phyloP scores from a whole-genome alignment of 345 rosid species.

The Crucihimalaya himalaica region DNA sequence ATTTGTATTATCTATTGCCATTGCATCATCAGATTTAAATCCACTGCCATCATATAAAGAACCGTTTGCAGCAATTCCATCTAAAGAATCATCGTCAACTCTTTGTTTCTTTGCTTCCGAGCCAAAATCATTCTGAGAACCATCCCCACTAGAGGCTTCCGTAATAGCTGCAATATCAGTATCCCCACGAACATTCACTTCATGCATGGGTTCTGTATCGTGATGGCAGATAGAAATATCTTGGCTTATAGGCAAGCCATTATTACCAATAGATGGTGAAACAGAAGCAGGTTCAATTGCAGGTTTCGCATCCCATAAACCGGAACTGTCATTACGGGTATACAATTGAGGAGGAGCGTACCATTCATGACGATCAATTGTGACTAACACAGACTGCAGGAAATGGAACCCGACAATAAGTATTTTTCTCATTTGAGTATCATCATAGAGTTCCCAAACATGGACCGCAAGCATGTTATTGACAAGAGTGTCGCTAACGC shows the following conservation, averaged over 20 bases:
- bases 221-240: constrained; percentile 41
- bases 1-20: constrained; percentile 46
- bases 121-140: constrained; percentile 56
- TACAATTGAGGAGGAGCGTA: constrained; percentile 88
- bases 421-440: constrained; percentile 22
- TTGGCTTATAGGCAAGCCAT: constrained; percentile 38
- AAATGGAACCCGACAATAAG: constrained; percentile 29
- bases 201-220: constrained; percentile 53
- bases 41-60: constrained; percentile 51
- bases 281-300: constrained; percentile 50
- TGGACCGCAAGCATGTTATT: constrained; percentile 17
- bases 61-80: constrained; percentile 49
- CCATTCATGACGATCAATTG: constrained; percentile 96
- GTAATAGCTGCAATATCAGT: constrained; percentile 53
- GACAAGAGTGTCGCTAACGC: constrained; percentile 6
- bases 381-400: constrained; percentile 83
- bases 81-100: constrained; percentile 55
- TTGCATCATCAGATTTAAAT: constrained; percentile 52
- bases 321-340: constrained; percentile 84
- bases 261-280: constrained; percentile 45
- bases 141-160: constrained; percentile 57
- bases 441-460: constrained; percentile 12
- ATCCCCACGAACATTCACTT: constrained; percentile 49
- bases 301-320: constrained; percentile 78
- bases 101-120: constrained; percentile 65